These are phyloP conservation scores for Calonectria leucothoes DNA, from an alignment of 2,329 filamentous ascomycete species.

Conservation along the genomic window DNA sequence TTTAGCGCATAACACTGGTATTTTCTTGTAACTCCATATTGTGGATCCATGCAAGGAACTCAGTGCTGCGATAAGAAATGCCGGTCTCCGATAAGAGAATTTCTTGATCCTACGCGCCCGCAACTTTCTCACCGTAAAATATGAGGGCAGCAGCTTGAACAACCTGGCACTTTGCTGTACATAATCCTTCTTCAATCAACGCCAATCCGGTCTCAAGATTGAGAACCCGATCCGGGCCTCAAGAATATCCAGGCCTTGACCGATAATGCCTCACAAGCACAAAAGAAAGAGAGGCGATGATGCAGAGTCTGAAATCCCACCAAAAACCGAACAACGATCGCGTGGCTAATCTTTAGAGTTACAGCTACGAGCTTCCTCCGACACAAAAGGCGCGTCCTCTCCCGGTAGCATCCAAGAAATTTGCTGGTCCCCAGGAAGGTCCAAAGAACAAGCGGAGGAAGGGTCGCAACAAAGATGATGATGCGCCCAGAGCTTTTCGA, in stretches of 20 bases:
- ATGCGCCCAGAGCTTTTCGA: constrained; percentile 89
- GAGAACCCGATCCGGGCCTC: neutral
- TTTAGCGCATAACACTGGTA: neutral
- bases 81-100: constrained; percentile 38
- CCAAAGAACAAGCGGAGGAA: constrained; percentile 56
- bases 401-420: constrained; percentile 53
- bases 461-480: constrained; percentile 68
- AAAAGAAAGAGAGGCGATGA: constrained; percentile 72
- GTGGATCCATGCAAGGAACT: neutral
- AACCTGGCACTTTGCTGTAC: neutral
- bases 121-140: constrained; percentile 4
- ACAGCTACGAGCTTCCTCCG: constrained; percentile 63
- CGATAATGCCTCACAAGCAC: constrained; percentile 87
- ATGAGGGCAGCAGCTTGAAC: neutral
- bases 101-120: constrained; percentile 27
- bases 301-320: constrained; percentile 31
- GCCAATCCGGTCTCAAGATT: neutral
- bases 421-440: constrained; percentile 40
- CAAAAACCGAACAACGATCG: neutral
- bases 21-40: neutral
- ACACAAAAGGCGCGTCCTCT: constrained; percentile 62
- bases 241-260: no score
- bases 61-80: constrained; percentile 23
- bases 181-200: neutral
- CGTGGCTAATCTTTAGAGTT: constrained; percentile 27